Base-by-base conservation (phyloP, 2,329 filamentous ascomycete genomes). In the Elsinoe necatrix region DNA sequence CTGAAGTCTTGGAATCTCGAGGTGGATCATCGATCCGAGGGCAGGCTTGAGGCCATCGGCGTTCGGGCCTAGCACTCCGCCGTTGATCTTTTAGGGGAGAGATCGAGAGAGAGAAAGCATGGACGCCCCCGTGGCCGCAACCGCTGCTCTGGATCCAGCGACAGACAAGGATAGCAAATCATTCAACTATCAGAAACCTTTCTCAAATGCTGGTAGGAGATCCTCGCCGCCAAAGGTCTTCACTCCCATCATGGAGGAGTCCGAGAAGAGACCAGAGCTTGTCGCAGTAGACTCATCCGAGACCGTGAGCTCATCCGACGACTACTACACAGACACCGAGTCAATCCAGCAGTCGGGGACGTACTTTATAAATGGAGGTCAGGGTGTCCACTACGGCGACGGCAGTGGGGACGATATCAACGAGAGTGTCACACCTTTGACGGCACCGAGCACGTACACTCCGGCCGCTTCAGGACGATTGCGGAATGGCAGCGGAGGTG, bases 201-300 rank as follows among this genome's bases (percentile, higher is more conserved):
- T 16, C 18, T 16, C 48, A 35, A 52, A 37, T 39, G 29, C 31
- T n/a, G 14, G 34, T n/a, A 39, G 31, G 37, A 55, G 37, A n/a
- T 9, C 37, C 6, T 55, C 37, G 9, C 39, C 39, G 20, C 52
- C 52, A 42, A 55, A 55, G 37, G 43, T 55, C 42, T 60, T 57
- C 35, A 52, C 37, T 16, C 42, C 64, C 58, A 68, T 66, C 61
- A 69, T 69, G 66, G 66, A 68, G 59, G 66, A 68, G 18, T 54
- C 55, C 23, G 65, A 66, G 37, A 56, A 59, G 25, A 63, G 66
- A 12, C 67, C 68, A 8, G 64, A 63, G 25, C 55, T 69, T 51
- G 59, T 63, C 54, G 65, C 65, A 23, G 66, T 66, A 61, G 65
- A 67, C 58, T 66, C 63, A 12, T 63, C 62, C 14, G 66, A 65